Base-by-base conservation (phyloP, 352 stramenopile genomes). In the Pythium grandisporangium region DNA sequence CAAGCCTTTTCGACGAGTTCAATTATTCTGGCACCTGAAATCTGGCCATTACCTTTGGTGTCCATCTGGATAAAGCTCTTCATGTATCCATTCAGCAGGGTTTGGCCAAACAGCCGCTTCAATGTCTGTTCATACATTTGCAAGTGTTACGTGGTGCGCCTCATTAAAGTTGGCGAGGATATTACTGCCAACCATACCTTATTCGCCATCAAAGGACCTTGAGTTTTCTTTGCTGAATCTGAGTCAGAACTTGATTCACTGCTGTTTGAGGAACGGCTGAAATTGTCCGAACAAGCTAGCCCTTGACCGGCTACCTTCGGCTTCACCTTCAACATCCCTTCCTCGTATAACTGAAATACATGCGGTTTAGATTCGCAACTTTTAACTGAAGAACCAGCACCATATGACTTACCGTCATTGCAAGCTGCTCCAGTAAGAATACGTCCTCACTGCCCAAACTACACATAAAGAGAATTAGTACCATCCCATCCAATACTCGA, bases 351-450 rank as follows among this genome's bases (percentile, higher is more conserved):
- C 73, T 85, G 47, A 13, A 32, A n/a, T 5, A 39, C n/a, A 42
- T 29, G 11, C 14, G 21, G 29, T 37, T 13, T 24, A 8, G 27
- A 35, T 25, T 4, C 25, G 17, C 3, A 32, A 30, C 20, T 5
- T 47, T 20, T 22, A 2, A 24, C 29, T 12, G 8, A n/a, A 37
- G 14, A 16, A 21, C 41, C 16, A 26, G 6, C 45, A 1, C 13
- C 34, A 34, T 21, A 10, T 20, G 6, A 8, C 42, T 5, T 51
- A 84, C 70, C 46, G 70, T 83, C 61, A 84, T 65, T 2, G 68
- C 68, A 14, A 87, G 49, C 30, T 87, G 70, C 30, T 87, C 67
- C 5, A 87, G 54, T 20, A 87, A 33, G 42, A 79, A 80, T 14
- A 79, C 19, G 14, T 63, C 61, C 14, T 87, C 53, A 2, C 22